Conservation (phyloP, 805 yeast species). For the Wickerhamomyces chambardii region DNA sequence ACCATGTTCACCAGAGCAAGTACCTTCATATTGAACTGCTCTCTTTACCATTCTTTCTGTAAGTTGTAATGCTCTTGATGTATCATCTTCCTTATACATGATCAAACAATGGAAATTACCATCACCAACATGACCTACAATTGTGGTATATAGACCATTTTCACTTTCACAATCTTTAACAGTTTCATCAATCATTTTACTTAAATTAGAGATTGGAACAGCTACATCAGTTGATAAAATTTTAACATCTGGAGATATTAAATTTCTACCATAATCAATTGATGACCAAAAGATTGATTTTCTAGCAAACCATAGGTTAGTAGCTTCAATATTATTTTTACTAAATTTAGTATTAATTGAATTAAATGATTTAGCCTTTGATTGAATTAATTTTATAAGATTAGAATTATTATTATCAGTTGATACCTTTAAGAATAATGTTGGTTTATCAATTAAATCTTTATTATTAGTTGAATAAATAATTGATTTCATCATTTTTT, state of each 20-base stretch:
- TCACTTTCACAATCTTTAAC: conserved; percentile 47
- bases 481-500: conserved; percentile 59
- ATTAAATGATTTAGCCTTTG: conserved; percentile 39
- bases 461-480: conserved; percentile 46
- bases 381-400: conserved; percentile 33
- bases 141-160: conserved; percentile 45
- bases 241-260: conserved; percentile 35
- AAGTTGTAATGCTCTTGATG: conserved; percentile 35
- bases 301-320: conserved; percentile 67
- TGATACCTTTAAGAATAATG: conserved; percentile 59
- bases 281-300: conserved; percentile 64
- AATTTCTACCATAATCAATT: conserved; percentile 51
- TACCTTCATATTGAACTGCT: conserved; percentile 66
- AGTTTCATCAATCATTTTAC: conserved; percentile 52
- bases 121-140: conserved; percentile 79
- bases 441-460: conserved; percentile 49
- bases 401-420: conserved; percentile 42
- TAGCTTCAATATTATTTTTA: conserved; percentile 41
- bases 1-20: conserved; percentile 85
- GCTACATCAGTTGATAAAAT: conserved; percentile 77
- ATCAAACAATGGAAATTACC: conserved; percentile 72
- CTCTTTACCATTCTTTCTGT: conserved; percentile 55
- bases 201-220: conserved; percentile 63
- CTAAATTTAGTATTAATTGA: conserved; percentile 53
- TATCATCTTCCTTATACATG: conserved; percentile 45